Base-by-base conservation (phyloP, 768 basidiomycete genomes). In the Trametes villosa region DNA sequence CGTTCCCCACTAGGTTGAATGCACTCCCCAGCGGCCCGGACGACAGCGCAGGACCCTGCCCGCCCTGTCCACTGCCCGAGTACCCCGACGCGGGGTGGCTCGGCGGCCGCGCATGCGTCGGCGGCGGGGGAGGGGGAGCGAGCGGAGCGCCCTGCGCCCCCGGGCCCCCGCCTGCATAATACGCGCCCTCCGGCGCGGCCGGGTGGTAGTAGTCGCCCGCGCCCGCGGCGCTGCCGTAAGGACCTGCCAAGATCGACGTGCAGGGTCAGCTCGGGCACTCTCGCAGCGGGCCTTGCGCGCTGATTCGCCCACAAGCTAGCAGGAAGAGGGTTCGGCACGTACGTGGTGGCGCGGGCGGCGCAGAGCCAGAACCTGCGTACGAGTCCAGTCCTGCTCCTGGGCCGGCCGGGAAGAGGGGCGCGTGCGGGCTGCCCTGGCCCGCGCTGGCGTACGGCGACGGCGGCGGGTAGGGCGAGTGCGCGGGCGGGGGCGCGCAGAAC, bases 1-100 rank as follows among this genome's bases (percentile, higher is more conserved):
- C 71, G 59, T 77, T 82, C 68, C 86, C 86, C 20, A 88, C 77
- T n/a, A 79, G 77, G 60, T 71, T 78, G 65, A 79, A 65, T 41
- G 85, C 85, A 64, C 74, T 74, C 29, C 73, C 78, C 31, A 80
- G 62, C 9, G 81, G 48, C 4, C 66, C 65, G 41, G 53, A 31
- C 15, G 63, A 54, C 18, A 71, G 51, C 69, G 69, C 27, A 72
- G 63, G 42, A 63, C 36, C 38, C 17, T 30, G 36, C 3, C 7
- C n/a, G 22, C 56, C 29, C 9, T 42, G 33, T 1, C 36, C 56
- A 27, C 26, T n/a, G 30, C 50, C 38, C 36, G 53, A 44, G 36
- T 53, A 55, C 38, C 54, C 58, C 55, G 65, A 31, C 20, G 53
- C 34, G 11, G 66, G 60, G 17, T 44, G 52, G 42, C 48, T 31